Evolutionary conservation across 2,329 filamentous ascomycete species (phyloP).

Genomic region (Pseudofabraea citricarpa): DNA sequence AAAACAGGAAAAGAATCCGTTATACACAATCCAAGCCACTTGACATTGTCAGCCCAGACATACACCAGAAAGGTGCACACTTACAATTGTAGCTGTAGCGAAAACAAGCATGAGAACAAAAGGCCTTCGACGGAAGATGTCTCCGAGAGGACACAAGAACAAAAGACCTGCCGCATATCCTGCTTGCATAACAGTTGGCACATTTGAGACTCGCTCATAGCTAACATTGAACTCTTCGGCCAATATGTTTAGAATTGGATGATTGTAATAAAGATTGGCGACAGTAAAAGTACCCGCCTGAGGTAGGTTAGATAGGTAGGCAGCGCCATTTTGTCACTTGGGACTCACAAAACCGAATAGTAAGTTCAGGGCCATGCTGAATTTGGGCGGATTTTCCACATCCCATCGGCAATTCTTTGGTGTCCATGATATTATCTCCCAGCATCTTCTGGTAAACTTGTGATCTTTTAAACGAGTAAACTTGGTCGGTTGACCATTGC

Average conservation of each 20-base stretch:
- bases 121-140: constrained; percentile 60
- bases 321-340: too few species aligned
- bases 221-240: constrained; percentile 65
- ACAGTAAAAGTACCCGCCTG: constrained; percentile 62
- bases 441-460: constrained; percentile 9
- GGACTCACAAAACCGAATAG: constrained; percentile 49
- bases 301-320: constrained; percentile 1
- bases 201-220: constrained; percentile 60
- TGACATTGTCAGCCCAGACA: neutral
- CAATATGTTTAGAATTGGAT: constrained; percentile 73
- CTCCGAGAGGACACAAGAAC: constrained; percentile 72
- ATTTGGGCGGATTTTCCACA: constrained; percentile 58
- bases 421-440: constrained; percentile 46
- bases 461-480: constrained; percentile 13
- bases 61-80: constrained; percentile 19
- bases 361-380: constrained; percentile 64
- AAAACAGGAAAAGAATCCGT: constrained; percentile 63
- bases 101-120: constrained; percentile 65
- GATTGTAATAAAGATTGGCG: constrained; percentile 77
- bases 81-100: constrained; percentile 63
- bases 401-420: constrained; percentile 67
- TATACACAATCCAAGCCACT: constrained; percentile 68
- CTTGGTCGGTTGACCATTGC: constrained; percentile 7
- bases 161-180: constrained; percentile 72
- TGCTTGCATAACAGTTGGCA: constrained; percentile 74